Base-by-base conservation (phyloP, 768 basidiomycete species). In the Boletus rubropictus region DNA sequence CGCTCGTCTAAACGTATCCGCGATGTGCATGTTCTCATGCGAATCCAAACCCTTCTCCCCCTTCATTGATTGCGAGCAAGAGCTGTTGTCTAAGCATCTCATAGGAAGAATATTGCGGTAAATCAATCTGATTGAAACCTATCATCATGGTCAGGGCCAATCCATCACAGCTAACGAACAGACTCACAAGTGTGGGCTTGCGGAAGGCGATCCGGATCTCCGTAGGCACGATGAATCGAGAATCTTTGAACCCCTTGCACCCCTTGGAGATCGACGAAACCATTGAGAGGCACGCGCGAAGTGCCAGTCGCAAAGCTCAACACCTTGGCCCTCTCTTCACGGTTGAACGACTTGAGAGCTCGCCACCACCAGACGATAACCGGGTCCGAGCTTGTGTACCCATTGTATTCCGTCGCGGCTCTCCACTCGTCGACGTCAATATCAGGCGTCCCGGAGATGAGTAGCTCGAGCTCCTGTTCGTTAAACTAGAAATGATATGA, bases 321-420 rank as follows among this genome's bases (percentile, higher is more conserved):
- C 37, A 99, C 90, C 66, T 96, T 93, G 27, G 96, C 93, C 46
- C 92, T 77, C 68, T 99, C 96, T 58, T 97, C 94, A 28, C 95
- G 87, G 55, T 88, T 91, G 72, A 97, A 97, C 8, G 92, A 95
- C 68, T 98, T 92, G 35, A 99, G 78, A 2, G 95, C 95, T 54
- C 96, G 80, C 96, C 96, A 99, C 87, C 92, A 97, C 94, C 94
- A 99, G 24, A 89, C 84, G 50, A 98, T 93, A 59, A 95, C 93
- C 6, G 95, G 90, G 64, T 99, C 94, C 3, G 86, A 88, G 58
- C 86, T 79, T 6, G 77, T 80, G 64, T 90, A 92, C 39, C 89
- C 88, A 52, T 85, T 89, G 69, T 93, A 91, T 60, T 93, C 91
- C 3, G 89, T 93, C 11, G 89, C 89, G 14, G 86, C 83, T 44